Evolutionary conservation across 805 yeast genomes (phyloP), one percentile per base, ranked within the genome.

Genomic region (Ogataea neopini): DNA sequence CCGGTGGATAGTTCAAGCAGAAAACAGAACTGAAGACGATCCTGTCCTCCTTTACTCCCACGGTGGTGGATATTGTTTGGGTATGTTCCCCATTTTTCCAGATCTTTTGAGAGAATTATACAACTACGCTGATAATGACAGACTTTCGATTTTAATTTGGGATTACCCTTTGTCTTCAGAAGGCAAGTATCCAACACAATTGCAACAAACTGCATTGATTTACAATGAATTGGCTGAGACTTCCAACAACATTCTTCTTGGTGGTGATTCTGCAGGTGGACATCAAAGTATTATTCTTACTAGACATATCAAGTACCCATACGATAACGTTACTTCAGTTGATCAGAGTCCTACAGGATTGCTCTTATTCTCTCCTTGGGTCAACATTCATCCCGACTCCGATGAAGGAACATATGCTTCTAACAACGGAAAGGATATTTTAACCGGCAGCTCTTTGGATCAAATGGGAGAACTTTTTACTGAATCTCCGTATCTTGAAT

Each of bases 241-340:
- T 14, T 34, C 44, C 26, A 46, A 46, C 20, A 50, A 46, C 36
- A 40, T 50, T 30, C 40, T 45, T 38, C 14, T 46, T 8, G 44
- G 32, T 33, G 53, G 53, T 14, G 53, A 50, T 30, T 50, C 50
- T n/a, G 50, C 53, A 11, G 50, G 53, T 2, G 53, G 43, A 6
- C 44, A 40, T 22, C 37, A 45, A 19, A 40, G 38, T 37, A 36
- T 50, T 7, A 7, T 26, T 3, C 22, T 46, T 2, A 39, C 43
- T 6, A 43, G 42, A 23, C 48, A 46, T 39, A 19, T 25, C 33
- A 23, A 43, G 18, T 19, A 13, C 14, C 49, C 52, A 9, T 29
- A 33, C n/a, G 40, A 42, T 3, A 20, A 14, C 8, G 44, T 35
- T 15, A n/a, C 25, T 3, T 13, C 17, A 2, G 34, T 32, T 7